These are phyloP conservation scores for Suillus fuscotomentosus DNA, from an alignment of 768 basidiomycete species.

Conservation along the genomic window DNA sequence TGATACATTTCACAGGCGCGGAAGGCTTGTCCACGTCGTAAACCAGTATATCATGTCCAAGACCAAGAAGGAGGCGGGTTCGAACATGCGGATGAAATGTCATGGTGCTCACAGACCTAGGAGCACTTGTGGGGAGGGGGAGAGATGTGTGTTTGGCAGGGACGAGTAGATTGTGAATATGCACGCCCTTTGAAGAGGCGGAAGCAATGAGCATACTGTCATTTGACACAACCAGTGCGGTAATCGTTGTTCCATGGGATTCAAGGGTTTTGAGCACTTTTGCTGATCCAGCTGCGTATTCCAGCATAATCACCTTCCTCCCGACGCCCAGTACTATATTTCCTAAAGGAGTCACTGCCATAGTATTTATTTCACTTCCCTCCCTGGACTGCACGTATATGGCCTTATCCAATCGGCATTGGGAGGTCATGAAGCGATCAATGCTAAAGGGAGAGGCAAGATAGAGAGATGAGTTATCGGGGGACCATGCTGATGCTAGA, in stretches of 20 bases:
- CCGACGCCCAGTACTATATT: slow-evolving; percentile 48
- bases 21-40: slow-evolving; percentile 64
- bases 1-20: slow-evolving; percentile 50
- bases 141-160: slow-evolving; percentile 50
- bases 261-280: slow-evolving; percentile 49
- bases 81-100: slow-evolving; percentile 63
- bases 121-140: slow-evolving; percentile 37
- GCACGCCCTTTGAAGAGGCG: slow-evolving; percentile 48
- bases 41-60: slow-evolving; percentile 51
- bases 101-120: slow-evolving; percentile 44
- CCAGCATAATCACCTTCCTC: slow-evolving; percentile 49
- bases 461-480: slow-evolving; percentile 54
- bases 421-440: slow-evolving; percentile 50
- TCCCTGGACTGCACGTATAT: slow-evolving; percentile 33
- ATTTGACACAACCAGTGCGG: slow-evolving; percentile 56
- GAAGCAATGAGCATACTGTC: slow-evolving; percentile 58
- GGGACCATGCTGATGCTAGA: slow-evolving; percentile 52
- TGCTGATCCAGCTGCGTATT: slow-evolving; percentile 37
- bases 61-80: slow-evolving; percentile 56
- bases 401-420: slow-evolving; percentile 39
- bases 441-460: slow-evolving; percentile 48
- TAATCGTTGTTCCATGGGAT: slow-evolving; percentile 49
- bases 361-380: slow-evolving; percentile 27
- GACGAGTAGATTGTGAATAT: slow-evolving; percentile 59
- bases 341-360: slow-evolving; percentile 32